Base-by-base conservation (phyloP, 2,329 filamentous ascomycete species). In the Penicillium digitatum region DNA sequence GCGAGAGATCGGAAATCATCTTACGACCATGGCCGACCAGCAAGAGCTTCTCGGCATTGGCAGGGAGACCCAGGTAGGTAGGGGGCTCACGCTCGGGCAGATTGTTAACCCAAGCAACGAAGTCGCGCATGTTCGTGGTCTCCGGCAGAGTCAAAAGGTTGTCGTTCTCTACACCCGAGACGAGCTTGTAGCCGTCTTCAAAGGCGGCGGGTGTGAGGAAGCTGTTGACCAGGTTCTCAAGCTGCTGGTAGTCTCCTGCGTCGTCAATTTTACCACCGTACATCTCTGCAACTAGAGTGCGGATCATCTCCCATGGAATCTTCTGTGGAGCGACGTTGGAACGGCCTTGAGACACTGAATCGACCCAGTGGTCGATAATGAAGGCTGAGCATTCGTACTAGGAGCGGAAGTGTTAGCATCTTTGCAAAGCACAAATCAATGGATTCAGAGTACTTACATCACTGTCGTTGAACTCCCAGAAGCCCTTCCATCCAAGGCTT, bases 391-490 rank as follows among this genome's bases (percentile, higher is more conserved):
- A 99, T 81, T 99, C 93, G 74, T 97, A 97, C 89, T 94, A n/a
- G n/a, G 14, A 65, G 50, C 47, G 20, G 10, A 50, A 14, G 12
- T 45, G 61, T 71, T 66, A 66, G 66, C 52, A n/a, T 43, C 1
- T 18, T 14, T 43, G 14, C 9, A 7, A 12, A 16, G 10, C 12
- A 24, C 12, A 16, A 27, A 48, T 32, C 18, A 16, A 8, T n/a
- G 14, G 27, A 5, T 14, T 9, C 11, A 46, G n/a, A 12, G 35
- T 62, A 86, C 89, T 88, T 84, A 95, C 90, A 76, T 99, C 94
- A 65, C 92, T 95, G 74, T 99, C 95, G 71, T 99, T 99, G 75
- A 99, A 99, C 75, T 99, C 95, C 94, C 95, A 99, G 81, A 96
- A 96, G 51, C 91, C 90, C 79, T 95, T 96, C 94, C 94, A 99